Conservation (phyloP, 2,329 filamentous ascomycete genomes). For the Tolypocladium amazonense region DNA sequence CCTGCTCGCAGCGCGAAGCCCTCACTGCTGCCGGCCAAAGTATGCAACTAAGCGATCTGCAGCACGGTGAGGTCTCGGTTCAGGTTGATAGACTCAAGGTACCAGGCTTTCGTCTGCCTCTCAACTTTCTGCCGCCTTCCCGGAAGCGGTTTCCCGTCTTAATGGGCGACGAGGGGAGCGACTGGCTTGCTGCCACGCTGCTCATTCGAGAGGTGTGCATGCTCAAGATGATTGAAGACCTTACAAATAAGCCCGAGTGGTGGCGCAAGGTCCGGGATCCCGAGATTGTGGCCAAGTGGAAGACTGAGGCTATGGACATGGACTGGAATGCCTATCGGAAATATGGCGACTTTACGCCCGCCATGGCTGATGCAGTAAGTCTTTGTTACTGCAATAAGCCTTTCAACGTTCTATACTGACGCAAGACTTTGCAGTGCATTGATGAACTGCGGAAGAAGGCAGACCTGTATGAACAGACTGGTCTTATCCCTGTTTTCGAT, state of each 20-base stretch:
- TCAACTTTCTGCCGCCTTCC: slow-evolving; percentile 3
- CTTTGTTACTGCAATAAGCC: neutral
- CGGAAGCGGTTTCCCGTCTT: slow-evolving; percentile 11
- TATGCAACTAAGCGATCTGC: neutral
- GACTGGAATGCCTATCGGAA: neutral
- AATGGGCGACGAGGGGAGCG: neutral
- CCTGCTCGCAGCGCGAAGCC: neutral
- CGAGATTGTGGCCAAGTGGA: neutral
- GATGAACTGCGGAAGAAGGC: slow-evolving; percentile 21
- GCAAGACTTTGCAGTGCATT: slow-evolving; percentile 13
- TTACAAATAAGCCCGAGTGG: slow-evolving; percentile 24
- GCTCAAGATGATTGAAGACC: slow-evolving; percentile 18
- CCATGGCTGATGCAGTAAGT: neutral
- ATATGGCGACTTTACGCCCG: neutral
- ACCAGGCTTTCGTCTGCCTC: slow-evolving; percentile 16
- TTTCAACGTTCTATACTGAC: neutral
- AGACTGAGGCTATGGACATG: neutral
- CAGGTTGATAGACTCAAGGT: slow-evolving; percentile 9
- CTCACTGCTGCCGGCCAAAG: neutral
- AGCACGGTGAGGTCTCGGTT: neutral
- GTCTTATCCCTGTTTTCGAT: slow-evolving; percentile 22
- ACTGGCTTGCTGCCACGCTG: slow-evolving; percentile 16
- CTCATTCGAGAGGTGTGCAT: slow-evolving; percentile 20
- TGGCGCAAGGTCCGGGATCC: slow-evolving; percentile 18
- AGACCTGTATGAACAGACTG: slow-evolving; percentile 18